Evolutionary conservation across 768 basidiomycete genomes (phyloP).

Genomic region (Auricularia heimuer): DNA sequence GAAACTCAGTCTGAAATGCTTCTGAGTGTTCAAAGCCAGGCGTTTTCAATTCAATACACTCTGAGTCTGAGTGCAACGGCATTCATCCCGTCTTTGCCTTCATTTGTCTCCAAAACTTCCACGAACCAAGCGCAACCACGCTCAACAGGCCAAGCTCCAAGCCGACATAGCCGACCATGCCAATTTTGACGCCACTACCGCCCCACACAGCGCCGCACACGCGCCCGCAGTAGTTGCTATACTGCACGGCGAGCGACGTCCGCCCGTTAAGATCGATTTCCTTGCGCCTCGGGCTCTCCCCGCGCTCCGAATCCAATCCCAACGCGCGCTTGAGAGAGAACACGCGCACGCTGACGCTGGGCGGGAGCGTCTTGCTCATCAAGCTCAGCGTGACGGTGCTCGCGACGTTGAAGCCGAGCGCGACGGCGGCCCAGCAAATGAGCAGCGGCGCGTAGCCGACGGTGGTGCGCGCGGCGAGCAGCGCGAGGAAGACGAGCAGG

Average conservation of each 20-base stretch:
- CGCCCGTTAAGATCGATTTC: neutral
- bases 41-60: no score
- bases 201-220: conserved; percentile 61
- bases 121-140: conserved; percentile 44
- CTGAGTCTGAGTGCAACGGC: no score
- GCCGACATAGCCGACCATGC: conserved; percentile 51
- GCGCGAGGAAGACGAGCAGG: conserved; percentile 39
- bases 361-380: conserved; percentile 59
- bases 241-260: conserved; percentile 38
- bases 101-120: conserved; percentile 48
- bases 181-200: conserved; percentile 46
- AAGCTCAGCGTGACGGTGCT: conserved; percentile 58
- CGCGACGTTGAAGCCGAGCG: conserved; percentile 65
- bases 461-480: conserved; percentile 28
- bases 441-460: conserved; percentile 40
- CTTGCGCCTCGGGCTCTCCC: no score
- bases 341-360: conserved; percentile 47
- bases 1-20: no score
- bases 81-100: conserved; percentile 53
- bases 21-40: no score
- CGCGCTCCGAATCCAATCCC: no score
- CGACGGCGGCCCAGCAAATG: conserved; percentile 48
- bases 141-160: conserved; percentile 53
- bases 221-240: conserved; percentile 58
- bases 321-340: conserved; percentile 29